Evolutionary conservation across 352 stramenopile genomes (phyloP), one percentile per base, ranked within the genome.

Genomic region (Pythium dissimile): DNA sequence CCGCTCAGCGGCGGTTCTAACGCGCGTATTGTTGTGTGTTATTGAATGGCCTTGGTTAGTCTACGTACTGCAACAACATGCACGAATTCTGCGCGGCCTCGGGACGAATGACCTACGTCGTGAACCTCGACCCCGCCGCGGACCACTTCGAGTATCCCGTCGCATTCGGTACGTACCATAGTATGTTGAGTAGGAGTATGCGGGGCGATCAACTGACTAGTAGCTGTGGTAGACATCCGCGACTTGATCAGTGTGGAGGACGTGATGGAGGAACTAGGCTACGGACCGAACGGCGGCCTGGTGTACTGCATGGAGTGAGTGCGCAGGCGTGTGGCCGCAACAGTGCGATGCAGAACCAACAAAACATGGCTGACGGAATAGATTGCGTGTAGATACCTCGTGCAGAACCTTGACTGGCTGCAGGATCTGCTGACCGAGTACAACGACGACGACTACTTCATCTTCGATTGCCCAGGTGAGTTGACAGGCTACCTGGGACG

Each of bases 241-340:
- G 87, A 98, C 57, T 70, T 99, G 28, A 97, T 99, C 41, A 97
- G 92, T 39, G 77, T 99, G 10, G 88, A 98, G 59, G 92, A 97
- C 41, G 97, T 99, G 31, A 99, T 99, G 95, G 87, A 98, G 59
- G 88, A 98, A 59, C 80, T 99, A 9, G 84, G 92, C 64, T 92
- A 99, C 47, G 97, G 97, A 20, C 97, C 97, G 0, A 99, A 99
- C 67, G 97, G 97, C 13, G 96, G 92, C 1, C 79, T 99, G 13
- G 80, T 99, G 13, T 99, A 99, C 75, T 99, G 97, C 76, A 98
- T 99, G 89, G 97, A 99, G 91, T 99, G 89, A 66, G 51, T 30
- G n/a, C 38, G 24, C 6, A n/a, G n/a, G 20, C 21, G 27, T 20
- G 27, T n/a, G 43, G 24, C n/a, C n/a, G n/a, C n/a, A n/a, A n/a